These are phyloP conservation scores for Handroanthus guayacan DNA, from an alignment of 257 asterid genomes.

Conservation along the genomic window DNA sequence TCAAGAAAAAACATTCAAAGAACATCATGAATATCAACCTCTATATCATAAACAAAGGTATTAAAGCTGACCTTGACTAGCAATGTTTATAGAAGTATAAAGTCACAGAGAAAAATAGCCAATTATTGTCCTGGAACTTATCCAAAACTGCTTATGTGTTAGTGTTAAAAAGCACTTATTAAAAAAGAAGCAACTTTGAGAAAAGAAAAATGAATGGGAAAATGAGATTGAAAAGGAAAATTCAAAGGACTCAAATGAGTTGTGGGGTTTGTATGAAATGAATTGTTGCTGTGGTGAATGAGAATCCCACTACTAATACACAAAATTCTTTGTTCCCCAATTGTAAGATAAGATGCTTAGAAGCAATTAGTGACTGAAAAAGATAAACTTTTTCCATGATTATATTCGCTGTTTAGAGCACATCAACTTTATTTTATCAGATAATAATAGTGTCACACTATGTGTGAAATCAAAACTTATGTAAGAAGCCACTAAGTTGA, in stretches of 20 bases:
- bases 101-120: conserved; percentile 37
- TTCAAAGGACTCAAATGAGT: conserved; percentile 29
- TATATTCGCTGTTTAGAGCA: conserved; percentile 52
- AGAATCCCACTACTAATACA: conserved; percentile 80
- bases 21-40: no score
- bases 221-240: conserved; percentile 24
- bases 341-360: conserved; percentile 61
- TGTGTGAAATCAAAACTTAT: conserved; percentile 29
- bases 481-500: conserved; percentile 24
- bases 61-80: conserved; percentile 49
- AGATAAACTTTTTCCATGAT: conserved; percentile 39
- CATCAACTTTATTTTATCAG: conserved; percentile 38
- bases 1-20: no score
- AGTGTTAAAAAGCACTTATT: conserved; percentile 46
- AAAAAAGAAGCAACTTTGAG: conserved; percentile 34
- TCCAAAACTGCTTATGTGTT: conserved; percentile 43
- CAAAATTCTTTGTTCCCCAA: conserved; percentile 39
- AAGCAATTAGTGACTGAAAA: conserved; percentile 49
- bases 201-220: conserved; percentile 32
- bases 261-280: conserved; percentile 56
- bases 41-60: neutral
- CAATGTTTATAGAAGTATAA: conserved; percentile 37
- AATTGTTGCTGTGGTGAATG: conserved; percentile 62
- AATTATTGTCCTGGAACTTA: conserved; percentile 38
- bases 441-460: conserved; percentile 37